Base-by-base conservation (phyloP, 768 basidiomycete species). In the Suillus bovinus region DNA sequence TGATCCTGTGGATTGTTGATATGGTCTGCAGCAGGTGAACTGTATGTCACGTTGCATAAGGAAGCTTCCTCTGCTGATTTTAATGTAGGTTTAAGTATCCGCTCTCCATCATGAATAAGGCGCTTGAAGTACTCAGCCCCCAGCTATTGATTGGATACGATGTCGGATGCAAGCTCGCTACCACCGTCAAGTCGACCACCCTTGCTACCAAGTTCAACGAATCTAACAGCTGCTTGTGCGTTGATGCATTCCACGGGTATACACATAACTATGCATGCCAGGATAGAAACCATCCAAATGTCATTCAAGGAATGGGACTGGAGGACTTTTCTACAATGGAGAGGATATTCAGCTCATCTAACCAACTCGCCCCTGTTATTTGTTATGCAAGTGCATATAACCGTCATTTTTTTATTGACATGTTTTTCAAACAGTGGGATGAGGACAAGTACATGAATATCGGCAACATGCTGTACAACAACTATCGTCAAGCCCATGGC, bases 1-100 rank as follows among this genome's bases (percentile, higher is more conserved):
- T 77, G 1, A 63, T 74, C 11, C 24, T 60, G 17, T 42, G 67
- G 59, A 55, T 77, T 1, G 62, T 61, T 1, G 78, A 80, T 53
- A 77, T 79, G 75, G 44, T 78, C 3, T 58, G 46, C 17, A 76
- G 74, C 54, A n/a, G 74, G 79, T 13, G 77, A 80, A 61, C 53
- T 78, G 77, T 79, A 67, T 49, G 76, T 72, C 41, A 42, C 41
- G 5, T 42, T 42, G 41, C 8, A 4, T 42, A n/a, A 42, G 41
- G 8, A 42, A 46, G n/a, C 44, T 53, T 57, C 55, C 47, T 42
- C 49, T 52, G 59, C 34, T 33, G 31, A 16, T 16, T 33, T n/a
- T 47, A 70, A 67, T 27, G 54, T 42, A 42, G 41, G 20, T 42
- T 53, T 13, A 70, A 69, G 54, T 70, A 69, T 57, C 69, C 60